These are phyloP conservation scores for Goffeauzyma gilvescens DNA, from an alignment of 768 basidiomycete species.

Conservation along the genomic window DNA sequence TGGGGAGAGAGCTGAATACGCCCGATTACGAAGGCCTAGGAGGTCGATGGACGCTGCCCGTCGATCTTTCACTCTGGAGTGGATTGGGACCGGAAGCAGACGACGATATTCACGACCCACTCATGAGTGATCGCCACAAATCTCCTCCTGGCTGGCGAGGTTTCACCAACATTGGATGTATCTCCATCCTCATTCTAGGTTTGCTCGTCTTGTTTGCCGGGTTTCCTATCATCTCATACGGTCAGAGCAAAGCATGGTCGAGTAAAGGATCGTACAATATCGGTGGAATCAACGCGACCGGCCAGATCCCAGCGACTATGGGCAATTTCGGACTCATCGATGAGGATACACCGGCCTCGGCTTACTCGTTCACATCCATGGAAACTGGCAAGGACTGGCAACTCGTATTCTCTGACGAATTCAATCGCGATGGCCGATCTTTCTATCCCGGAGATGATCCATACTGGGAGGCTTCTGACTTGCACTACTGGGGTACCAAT, in stretches of 20 bases:
- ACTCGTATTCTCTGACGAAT: conserved; percentile 79
- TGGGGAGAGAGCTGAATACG: conserved; percentile 7
- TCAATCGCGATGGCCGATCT: conserved; percentile 43
- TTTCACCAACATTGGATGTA: conserved; percentile 53
- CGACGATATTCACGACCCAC: conserved; percentile 30
- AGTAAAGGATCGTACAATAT: conserved; percentile 55
- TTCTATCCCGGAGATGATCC: conserved; percentile 34
- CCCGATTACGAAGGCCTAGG: conserved; percentile 13
- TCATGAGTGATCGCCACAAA: conserved; percentile 2
- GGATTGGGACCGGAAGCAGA: conserved; percentile 26
- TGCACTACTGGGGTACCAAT: conserved; percentile 34
- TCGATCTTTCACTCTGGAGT: conserved; percentile 24
- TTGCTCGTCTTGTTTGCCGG: conserved; percentile 65
- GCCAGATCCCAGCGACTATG: conserved; percentile 63
- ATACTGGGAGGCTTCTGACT: conserved; percentile 37
- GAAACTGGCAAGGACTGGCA: conserved; percentile 58
- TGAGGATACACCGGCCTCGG: conserved; percentile 47
- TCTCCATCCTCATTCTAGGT: conserved; percentile 48
- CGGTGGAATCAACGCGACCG: conserved; percentile 70
- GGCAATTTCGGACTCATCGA: conserved; percentile 58
- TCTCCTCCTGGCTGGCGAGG: conserved; percentile 39
- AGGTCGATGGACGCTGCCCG: conserved; percentile 18
- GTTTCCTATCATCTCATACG: conserved; percentile 67
- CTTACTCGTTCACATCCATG: conserved; percentile 45
- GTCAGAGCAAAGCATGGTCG: too few relatives aligned